Conservation (phyloP, 148 eudicot species). For the Amaranthus palmeri region DNA sequence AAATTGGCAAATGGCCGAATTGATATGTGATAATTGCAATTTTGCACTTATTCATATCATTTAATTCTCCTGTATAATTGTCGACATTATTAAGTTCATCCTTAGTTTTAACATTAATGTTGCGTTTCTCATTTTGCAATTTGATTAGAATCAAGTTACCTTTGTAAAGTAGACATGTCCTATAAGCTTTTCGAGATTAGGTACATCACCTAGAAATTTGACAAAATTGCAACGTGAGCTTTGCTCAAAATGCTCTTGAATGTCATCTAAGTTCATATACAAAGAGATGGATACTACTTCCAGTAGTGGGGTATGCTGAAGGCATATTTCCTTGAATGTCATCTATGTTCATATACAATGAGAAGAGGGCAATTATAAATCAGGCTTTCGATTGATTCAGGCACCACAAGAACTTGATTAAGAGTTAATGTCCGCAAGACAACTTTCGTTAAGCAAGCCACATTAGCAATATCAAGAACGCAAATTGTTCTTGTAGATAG, state of each 20-base stretch:
- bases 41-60: no score
- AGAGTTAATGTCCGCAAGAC: conserved; percentile 55
- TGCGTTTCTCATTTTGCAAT: no score
- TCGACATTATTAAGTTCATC: no score
- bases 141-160: conserved; percentile 30
- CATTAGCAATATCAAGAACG: no score
- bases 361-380: conserved; percentile 59
- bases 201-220: conserved; percentile 67
- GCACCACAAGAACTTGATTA: conserved; percentile 57
- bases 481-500: no score
- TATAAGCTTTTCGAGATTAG: conserved; percentile 51
- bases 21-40: no score
- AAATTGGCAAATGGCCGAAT: no score
- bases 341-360: no score
- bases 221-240: conserved; percentile 55
- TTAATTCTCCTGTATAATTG: no score
- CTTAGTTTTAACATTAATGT: no score
- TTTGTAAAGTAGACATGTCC: conserved; percentile 79
- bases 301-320: conserved; percentile 52
- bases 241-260: conserved; percentile 59
- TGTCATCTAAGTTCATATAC: conserved; percentile 68
- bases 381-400: conserved; percentile 54
- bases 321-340: conserved; percentile 58
- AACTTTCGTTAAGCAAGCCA: no score
- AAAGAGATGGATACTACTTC: conserved; percentile 47